phyloP scores from a whole-genome alignment of 2,329 filamentous ascomycete species.

The Camptophora hylomeconis region DNA sequence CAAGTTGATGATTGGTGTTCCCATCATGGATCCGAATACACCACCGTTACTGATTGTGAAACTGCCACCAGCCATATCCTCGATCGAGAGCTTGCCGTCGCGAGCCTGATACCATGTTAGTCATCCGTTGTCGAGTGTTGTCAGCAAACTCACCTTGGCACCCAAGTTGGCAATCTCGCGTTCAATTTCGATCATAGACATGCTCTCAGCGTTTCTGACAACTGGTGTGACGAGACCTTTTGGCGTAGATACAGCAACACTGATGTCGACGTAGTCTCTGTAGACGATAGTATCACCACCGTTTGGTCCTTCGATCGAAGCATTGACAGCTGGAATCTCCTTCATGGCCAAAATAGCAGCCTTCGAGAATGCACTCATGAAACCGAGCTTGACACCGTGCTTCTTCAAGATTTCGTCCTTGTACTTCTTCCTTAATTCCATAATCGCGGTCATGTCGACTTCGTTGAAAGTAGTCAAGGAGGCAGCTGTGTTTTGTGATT shows the following conservation, averaged over 20 bases:
- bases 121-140: constrained; percentile 1
- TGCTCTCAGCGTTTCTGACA: constrained; percentile 77
- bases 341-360: constrained; percentile 86
- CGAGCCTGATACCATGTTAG: constrained; percentile 49
- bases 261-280: constrained; percentile 95
- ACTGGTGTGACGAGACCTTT: constrained; percentile 96
- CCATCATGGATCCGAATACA: constrained; percentile 94
- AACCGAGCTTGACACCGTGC: constrained; percentile 94
- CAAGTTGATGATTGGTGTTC: constrained; percentile 90
- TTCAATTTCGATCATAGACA: constrained; percentile 85
- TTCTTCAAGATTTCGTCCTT: constrained; percentile 95
- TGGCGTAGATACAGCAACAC: constrained; percentile 90
- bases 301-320: constrained; percentile 89
- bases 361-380: constrained; percentile 95
- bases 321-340: constrained; percentile 88
- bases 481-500: constrained; percentile 96
- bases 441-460: constrained; percentile 95
- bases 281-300: constrained; percentile 97
- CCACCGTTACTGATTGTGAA: constrained; percentile 97
- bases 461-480: constrained; percentile 98
- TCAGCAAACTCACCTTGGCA: constrained; percentile 57
- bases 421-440: constrained; percentile 95
- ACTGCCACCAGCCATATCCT: constrained; percentile 97
- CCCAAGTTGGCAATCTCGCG: constrained; percentile 83
- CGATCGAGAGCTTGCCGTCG: constrained; percentile 91